Conservation (phyloP, 2,329 filamentous ascomycete genomes). For the Blastomyces emzantsi region DNA sequence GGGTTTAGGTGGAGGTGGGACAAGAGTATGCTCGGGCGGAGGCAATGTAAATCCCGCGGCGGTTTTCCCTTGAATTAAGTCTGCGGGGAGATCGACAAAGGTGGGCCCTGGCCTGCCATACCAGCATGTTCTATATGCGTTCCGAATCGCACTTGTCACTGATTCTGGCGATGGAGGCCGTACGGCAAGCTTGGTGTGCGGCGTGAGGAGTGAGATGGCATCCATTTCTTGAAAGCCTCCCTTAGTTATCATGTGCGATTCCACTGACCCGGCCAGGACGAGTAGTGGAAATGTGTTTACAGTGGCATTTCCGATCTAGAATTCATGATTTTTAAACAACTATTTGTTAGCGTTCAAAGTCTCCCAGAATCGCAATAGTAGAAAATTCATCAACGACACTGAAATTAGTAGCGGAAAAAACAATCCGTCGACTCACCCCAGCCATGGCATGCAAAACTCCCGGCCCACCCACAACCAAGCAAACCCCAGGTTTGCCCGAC, state of each 20-base stretch:
- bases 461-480: constrained; percentile 51
- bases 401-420: constrained; percentile 2
- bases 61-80: constrained; percentile 42
- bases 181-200: constrained; percentile 46
- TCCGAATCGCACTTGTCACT: constrained; percentile 40
- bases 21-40: constrained; percentile 24
- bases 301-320: constrained; percentile 41
- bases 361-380: neutral
- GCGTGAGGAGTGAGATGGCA: constrained; percentile 44
- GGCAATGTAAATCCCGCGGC: constrained; percentile 15
- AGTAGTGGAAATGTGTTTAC: constrained; percentile 49
- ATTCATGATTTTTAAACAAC: neutral
- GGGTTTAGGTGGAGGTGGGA: constrained; percentile 36
- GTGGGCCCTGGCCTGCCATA: constrained; percentile 47
- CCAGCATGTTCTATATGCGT: constrained; percentile 46
- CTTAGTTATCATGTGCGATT: constrained; percentile 44
- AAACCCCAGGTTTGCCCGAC: constrained; percentile 48
- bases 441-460: constrained; percentile 51
- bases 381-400: constrained; percentile 7
- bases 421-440: constrained; percentile 39
- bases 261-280: constrained; percentile 46
- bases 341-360: neutral
- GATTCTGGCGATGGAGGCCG: constrained; percentile 40
- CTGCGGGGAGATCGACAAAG: constrained; percentile 49
- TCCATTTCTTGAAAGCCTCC: constrained; percentile 52